Conservation (phyloP, 345 rosid genomes). For the Abelmoschus esculentus region DNA sequence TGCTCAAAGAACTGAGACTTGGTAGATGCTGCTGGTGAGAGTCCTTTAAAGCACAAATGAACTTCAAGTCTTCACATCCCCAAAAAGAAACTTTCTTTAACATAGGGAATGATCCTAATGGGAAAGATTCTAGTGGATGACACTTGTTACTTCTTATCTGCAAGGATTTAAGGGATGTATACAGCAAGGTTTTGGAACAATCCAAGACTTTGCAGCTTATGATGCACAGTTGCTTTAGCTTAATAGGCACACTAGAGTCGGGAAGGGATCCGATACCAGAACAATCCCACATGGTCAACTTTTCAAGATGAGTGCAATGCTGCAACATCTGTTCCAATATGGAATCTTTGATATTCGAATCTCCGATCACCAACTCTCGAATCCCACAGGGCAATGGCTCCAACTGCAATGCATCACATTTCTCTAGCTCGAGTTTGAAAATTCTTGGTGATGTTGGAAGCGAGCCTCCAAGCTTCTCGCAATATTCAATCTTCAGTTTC, state of each 20-base stretch:
- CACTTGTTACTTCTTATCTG: rapidly evolving
- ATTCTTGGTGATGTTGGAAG: background rate
- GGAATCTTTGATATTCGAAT: background rate
- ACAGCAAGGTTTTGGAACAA: background rate
- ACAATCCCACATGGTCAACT: rapidly evolving
- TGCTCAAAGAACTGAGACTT: background rate
- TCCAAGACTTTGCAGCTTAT: background rate
- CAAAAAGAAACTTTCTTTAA: rapidly evolving
- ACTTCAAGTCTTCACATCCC: background rate
- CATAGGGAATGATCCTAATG: background rate
- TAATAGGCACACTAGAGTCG: background rate
- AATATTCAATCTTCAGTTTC: background rate
- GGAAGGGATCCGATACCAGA: background rate
- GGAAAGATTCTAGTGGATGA: background rate
- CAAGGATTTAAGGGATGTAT: background rate
- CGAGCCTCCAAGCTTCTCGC: background rate
- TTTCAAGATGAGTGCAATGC: background rate
- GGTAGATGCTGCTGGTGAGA: background rate
- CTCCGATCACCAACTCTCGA: background rate
- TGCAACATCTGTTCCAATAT: background rate
- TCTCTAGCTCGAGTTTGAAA: background rate
- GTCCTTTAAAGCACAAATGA: background rate
- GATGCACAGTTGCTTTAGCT: background rate
- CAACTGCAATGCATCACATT: background rate
- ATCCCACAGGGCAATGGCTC: background rate